These are phyloP conservation scores for Sugiyamaella neomexicana DNA, from an alignment of 1,139 yeast genomes.

Conservation along the genomic window DNA sequence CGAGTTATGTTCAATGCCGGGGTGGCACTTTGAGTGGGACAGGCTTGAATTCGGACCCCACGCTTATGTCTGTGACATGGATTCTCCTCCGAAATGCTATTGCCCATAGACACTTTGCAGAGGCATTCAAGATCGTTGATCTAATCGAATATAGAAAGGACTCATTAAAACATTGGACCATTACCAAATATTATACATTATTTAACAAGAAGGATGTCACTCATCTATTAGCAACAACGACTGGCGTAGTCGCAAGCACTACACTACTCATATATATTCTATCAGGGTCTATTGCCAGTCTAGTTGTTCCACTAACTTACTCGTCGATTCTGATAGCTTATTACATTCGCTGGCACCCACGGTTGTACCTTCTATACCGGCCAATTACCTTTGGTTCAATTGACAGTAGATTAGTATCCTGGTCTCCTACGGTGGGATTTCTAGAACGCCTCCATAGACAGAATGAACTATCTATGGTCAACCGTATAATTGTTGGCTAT, in stretches of 20 bases:
- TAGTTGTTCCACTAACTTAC: constrained; percentile 8
- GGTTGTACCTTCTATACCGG: background rate
- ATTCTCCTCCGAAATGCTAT: constrained; percentile 17
- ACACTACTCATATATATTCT: background rate
- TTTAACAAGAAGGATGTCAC: background rate
- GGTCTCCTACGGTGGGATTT: constrained; percentile 17
- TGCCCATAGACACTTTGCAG: constrained; percentile 11
- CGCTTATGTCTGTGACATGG: constrained; percentile 7
- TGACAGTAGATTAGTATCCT: constrained; percentile 14
- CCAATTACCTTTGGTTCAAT: constrained; percentile 9
- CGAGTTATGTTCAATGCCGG: background rate
- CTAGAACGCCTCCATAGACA: constrained; percentile 18
- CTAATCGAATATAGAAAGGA: background rate
- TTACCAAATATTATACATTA: background rate
- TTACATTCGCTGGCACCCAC: constrained; percentile 7
- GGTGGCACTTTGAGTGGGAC: background rate
- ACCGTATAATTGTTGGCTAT: constrained; percentile 26
- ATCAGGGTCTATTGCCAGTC: constrained; percentile 1
- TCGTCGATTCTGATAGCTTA: constrained; percentile 2
- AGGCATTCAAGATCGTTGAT: constrained; percentile 18
- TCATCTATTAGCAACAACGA: background rate
- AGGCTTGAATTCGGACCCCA: background rate
- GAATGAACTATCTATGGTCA: constrained; percentile 24
- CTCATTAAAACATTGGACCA: background rate
- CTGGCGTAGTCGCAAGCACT: background rate